A percentile compares a stretch with the other conserved stretches of the same genome.
Evolutionary conservation across 208 protist species (phyloP).

Genomic region (Wallacemonas collosoma): DNA sequence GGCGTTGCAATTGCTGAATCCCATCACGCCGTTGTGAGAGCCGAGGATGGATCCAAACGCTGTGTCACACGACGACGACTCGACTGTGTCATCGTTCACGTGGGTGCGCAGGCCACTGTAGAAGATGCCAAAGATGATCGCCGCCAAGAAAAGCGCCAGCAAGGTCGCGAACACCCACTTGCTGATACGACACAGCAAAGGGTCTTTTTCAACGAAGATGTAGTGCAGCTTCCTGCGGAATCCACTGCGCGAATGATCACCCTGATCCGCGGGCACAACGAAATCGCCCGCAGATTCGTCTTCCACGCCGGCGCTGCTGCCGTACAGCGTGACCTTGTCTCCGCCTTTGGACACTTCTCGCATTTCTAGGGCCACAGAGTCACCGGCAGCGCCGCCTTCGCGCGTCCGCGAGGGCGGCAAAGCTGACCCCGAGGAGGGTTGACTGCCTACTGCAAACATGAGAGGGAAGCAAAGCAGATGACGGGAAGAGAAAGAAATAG

Average conservation of each 20-base stretch:
- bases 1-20: constrained; percentile 42
- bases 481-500: no score
- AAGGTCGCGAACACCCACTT: constrained; percentile 29
- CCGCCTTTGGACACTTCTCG: neutral
- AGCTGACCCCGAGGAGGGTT: neutral
- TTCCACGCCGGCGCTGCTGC: constrained; percentile 1
- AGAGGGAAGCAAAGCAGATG: no score
- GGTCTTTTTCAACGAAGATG: constrained; percentile 26
- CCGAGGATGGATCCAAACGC: constrained; percentile 54
- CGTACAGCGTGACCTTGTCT: neutral
- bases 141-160: constrained; percentile 37
- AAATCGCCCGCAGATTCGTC: neutral
- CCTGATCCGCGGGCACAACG: neutral
- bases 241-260: neutral
- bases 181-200: constrained; percentile 22
- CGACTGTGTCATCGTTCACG: neutral
- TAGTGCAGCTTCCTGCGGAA: constrained; percentile 7
- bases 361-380: neutral
- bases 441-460: neutral
- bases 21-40: constrained; percentile 36
- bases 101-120: constrained; percentile 49
- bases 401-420: neutral
- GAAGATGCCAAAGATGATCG: constrained; percentile 52
- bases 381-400: neutral
- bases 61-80: constrained; percentile 14